These are phyloP conservation scores for Dactylellina sp. DNA, from an alignment of 2,329 filamentous ascomycete species.

Conservation along the genomic window DNA sequence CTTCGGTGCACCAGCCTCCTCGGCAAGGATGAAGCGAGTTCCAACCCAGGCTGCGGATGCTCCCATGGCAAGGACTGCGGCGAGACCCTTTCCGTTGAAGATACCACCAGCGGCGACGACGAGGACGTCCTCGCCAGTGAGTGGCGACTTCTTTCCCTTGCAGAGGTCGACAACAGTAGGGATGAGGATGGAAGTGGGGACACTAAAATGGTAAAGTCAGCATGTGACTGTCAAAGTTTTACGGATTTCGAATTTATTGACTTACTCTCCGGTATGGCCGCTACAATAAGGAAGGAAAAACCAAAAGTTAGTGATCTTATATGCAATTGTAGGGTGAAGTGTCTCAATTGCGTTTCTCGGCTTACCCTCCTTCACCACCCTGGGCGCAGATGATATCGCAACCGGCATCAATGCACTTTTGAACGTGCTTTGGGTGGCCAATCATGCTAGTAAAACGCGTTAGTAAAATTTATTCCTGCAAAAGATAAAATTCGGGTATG, in stretches of 20 bases:
- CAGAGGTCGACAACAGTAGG: constrained; percentile 87
- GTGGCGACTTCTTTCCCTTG: constrained; percentile 82
- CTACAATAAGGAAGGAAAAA: constrained; percentile 10
- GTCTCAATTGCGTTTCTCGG: not conserved
- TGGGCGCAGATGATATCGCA: constrained; percentile 98
- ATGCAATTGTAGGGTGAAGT: not conserved
- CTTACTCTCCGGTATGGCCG: constrained; percentile 85
- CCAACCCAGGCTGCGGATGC: constrained; percentile 95
- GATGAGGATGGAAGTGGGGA: constrained; percentile 91
- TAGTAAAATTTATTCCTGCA: not conserved
- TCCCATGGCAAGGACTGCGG: constrained; percentile 90
- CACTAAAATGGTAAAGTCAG: constrained; percentile 62
- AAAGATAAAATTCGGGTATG: not conserved
- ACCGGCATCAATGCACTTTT: constrained; percentile 92
- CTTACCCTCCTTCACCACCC: constrained; percentile 86
- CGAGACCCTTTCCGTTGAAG: constrained; percentile 89
- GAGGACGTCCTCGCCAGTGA: constrained; percentile 88
- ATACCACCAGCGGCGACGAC: constrained; percentile 94
- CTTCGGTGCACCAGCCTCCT: constrained; percentile 93
- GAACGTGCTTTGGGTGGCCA: constrained; percentile 97
- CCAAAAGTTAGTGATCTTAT: constrained; percentile 9
- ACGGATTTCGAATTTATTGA: not conserved
- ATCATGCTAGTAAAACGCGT: constrained; percentile 75
- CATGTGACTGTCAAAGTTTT: not conserved
- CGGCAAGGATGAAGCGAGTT: constrained; percentile 91